Percentiles rank a stretch among this genome's conserved stretches.
Evolutionary conservation across 2,329 filamentous ascomycete genomes (phyloP).

Genomic region (Simplicillium sp.): DNA sequence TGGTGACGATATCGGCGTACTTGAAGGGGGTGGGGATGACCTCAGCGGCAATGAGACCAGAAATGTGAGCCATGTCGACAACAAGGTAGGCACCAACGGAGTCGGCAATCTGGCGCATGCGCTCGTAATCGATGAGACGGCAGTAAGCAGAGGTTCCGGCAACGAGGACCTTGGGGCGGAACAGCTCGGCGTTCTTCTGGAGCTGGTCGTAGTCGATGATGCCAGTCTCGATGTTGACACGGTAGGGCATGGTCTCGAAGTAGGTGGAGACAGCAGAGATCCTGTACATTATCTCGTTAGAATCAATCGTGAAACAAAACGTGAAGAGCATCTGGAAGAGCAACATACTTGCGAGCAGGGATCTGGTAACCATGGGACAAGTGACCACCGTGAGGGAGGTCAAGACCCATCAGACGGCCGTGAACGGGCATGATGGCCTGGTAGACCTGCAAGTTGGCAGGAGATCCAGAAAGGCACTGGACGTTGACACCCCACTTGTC

Average conservation of each 20-base stretch:
- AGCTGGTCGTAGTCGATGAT: slow-evolving; percentile 96
- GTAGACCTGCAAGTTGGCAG: slow-evolving; percentile 96
- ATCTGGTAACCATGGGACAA: slow-evolving; percentile 97
- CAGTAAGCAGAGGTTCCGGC: slow-evolving; percentile 98
- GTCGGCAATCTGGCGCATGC: slow-evolving; percentile 94
- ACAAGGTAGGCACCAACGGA: slow-evolving; percentile 89
- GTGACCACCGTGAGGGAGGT: slow-evolving; percentile 90
- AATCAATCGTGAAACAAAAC: too few species aligned
- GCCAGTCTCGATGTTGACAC: slow-evolving; percentile 78
- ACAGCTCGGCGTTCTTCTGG: slow-evolving; percentile 81
- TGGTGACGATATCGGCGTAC: slow-evolving; percentile 92
- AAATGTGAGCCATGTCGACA: slow-evolving; percentile 98
- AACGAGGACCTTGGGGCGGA: slow-evolving; percentile 91
- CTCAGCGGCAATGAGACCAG: slow-evolving; percentile 82
- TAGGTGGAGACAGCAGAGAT: slow-evolving; percentile 98
- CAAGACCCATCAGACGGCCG: slow-evolving; percentile 93
- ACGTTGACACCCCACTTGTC: slow-evolving; percentile 98
- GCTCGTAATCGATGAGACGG: slow-evolving; percentile 90
- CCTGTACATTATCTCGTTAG: slow-evolving; percentile 24
- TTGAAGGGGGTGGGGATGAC: slow-evolving; percentile 92
- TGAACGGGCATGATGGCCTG: slow-evolving; percentile 94
- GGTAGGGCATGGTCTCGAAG: slow-evolving; percentile 98
- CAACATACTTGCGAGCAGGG: slow-evolving; percentile 71
- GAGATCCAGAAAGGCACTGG: slow-evolving; percentile 84
- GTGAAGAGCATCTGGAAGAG: too few species aligned